Evolutionary conservation across 352 stramenopile genomes (phyloP), one percentile per base, ranked within the genome.

Genomic region (Globisporangium viniferum): DNA sequence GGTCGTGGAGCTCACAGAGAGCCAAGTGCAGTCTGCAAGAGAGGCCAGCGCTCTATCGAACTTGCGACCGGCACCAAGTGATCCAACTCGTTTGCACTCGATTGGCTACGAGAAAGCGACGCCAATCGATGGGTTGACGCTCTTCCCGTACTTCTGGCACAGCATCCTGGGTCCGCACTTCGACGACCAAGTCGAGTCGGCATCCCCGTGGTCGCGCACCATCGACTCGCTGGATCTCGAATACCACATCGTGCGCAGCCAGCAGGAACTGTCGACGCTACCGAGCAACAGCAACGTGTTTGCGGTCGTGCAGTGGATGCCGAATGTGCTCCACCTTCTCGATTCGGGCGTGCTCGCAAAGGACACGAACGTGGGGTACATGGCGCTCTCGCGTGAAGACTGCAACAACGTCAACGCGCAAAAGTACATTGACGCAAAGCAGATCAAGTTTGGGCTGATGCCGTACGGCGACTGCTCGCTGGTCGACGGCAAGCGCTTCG

Each of bases 81-180:
- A n/a, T n/a, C 5, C 41, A 8, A 9, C 22, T 35, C 59, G n/a
- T 44, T 29, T 31, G 20, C 5, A 39, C 5, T 67, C 49, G 1
- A 58, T 41, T 12, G 61, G 44, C 0, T 84, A 86, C 65, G 68
- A 77, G n/a, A 78, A 79, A 10, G 70, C 72, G 1, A 59, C 61
- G 22, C 79, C 79, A n/a, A 72, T 88, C 14, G 79, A 90, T 18
- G 64, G 76, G 7, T 67, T 87, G 27, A 88, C 79, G 10, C 64
- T 90, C 55, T 87, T 90, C 56, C 79, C 81, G 48, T 86, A 87
- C 41, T 56, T 88, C 41, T 90, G 81, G 81, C 78, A 88, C 63
- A 80, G 67, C 55, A 78, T 90, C 53, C 73, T 90, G 18, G 76
- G 81, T 22, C 46, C 72, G 0, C 74, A 79, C 54, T 90, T 88